Conservation (phyloP, 257 asterid species). For the Prunella vulgaris region DNA sequence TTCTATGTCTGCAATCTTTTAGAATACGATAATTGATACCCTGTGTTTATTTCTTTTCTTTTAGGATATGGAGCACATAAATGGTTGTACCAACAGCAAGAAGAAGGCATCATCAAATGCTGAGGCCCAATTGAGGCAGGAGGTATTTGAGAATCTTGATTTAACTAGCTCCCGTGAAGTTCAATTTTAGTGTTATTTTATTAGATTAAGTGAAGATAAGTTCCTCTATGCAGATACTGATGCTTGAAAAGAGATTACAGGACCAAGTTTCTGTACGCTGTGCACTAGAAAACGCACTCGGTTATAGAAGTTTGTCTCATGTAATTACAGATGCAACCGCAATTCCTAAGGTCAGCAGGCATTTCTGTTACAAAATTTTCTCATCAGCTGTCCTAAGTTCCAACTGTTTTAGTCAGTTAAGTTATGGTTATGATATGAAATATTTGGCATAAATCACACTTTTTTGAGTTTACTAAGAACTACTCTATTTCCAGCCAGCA, state of each 20-base stretch:
- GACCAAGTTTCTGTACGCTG: constrained; percentile 83
- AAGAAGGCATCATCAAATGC: constrained; percentile 46
- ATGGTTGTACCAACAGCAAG: constrained; percentile 36
- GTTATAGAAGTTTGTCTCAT: constrained; percentile 54
- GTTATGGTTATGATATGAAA: not conserved
- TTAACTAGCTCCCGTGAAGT: constrained; percentile 8
- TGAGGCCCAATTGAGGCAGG: constrained; percentile 72
- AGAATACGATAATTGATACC: not conserved
- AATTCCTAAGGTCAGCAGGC: constrained; percentile 63
- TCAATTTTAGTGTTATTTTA: not conserved
- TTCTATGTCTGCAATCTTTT: not conserved
- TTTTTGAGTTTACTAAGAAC: not conserved
- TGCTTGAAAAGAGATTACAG: constrained; percentile 71
- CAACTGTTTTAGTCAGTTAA: not conserved
- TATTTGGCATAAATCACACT: not conserved
- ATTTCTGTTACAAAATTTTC: not conserved
- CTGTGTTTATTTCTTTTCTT: constrained; percentile 11
- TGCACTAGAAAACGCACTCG: constrained; percentile 83
- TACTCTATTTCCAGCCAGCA: constrained; percentile 63
- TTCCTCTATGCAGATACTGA: constrained; percentile 49
- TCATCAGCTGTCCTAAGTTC: not conserved
- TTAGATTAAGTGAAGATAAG: not conserved
- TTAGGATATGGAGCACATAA: constrained; percentile 42
- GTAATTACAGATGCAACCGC: constrained; percentile 33
- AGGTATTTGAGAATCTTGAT: constrained; percentile 43